A percentile compares a stretch with the other conserved stretches of the same genome.
Conservation (phyloP, 2,329 filamentous ascomycete species). For the Gremmenia infestans region DNA sequence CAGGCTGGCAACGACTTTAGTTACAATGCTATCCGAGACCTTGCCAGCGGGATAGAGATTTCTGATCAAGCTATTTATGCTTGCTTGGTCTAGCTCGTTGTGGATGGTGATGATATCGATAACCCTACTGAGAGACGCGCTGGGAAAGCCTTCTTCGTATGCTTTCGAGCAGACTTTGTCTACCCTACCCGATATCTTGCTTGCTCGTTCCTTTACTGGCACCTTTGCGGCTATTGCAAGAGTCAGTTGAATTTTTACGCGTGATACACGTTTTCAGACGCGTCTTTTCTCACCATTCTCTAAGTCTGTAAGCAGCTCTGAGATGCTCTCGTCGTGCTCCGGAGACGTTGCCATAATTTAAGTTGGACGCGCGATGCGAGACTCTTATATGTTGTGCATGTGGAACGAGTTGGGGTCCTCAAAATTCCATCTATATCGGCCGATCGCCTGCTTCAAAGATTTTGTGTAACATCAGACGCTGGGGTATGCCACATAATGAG, state of each 20-base stretch:
- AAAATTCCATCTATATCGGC: neutral
- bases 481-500: no score
- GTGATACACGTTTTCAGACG: constrained; percentile 14
- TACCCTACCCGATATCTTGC: constrained; percentile 58
- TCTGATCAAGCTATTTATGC: constrained; percentile 61
- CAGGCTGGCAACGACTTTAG: constrained; percentile 66
- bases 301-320: constrained; percentile 23
- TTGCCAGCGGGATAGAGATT: constrained; percentile 69
- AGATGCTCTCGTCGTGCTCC: constrained; percentile 9
- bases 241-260: constrained; percentile 2
- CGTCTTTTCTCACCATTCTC: constrained; percentile 24
- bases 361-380: neutral
- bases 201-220: constrained; percentile 60
- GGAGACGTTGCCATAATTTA: constrained; percentile 9
- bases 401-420: neutral
- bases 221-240: constrained; percentile 47
- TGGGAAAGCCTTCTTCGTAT: constrained; percentile 63
- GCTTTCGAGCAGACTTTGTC: constrained; percentile 58
- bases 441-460: constrained; percentile 1
- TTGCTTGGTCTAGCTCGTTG: constrained; percentile 71
- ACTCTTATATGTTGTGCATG: neutral
- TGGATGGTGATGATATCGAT: constrained; percentile 62
- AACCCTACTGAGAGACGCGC: constrained; percentile 54
- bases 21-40: constrained; percentile 55
- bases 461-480: constrained; percentile 4